A percentile compares a stretch with the other conserved stretches of the same genome.
These are phyloP conservation scores for Heteromeles arbutifolia DNA, from an alignment of 306 rosid species.

Conservation along the genomic window DNA sequence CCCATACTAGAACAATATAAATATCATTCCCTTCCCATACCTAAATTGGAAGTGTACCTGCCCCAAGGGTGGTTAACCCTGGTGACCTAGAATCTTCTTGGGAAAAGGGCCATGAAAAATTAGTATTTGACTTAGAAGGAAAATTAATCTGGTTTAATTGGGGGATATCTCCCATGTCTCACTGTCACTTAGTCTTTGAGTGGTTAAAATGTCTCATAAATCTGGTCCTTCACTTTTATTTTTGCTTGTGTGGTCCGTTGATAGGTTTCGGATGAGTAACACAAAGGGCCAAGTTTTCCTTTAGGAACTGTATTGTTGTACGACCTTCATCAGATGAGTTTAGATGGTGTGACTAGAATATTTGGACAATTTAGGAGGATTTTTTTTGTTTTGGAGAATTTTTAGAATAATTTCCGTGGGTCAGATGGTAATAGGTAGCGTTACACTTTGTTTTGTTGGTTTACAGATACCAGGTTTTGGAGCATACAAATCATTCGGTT, in stretches of 20 bases:
- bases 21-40: background rate
- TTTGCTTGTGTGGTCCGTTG: background rate
- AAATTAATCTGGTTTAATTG: background rate
- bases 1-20: background rate
- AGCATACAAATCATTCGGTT: conserved; percentile 65
- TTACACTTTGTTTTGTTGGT: conserved; percentile 9
- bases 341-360: background rate
- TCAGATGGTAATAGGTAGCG: background rate
- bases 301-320: background rate
- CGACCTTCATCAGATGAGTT: background rate
- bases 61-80: background rate
- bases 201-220: background rate
- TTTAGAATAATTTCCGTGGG: background rate
- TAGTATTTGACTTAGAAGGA: background rate
- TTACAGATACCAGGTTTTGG: conserved; percentile 88
- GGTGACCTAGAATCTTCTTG: background rate
- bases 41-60: too few relatives aligned
- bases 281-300: background rate
- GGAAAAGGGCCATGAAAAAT: background rate
- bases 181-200: background rate
- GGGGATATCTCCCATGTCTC: background rate
- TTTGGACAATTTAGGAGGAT: background rate
- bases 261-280: background rate
- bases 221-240: background rate
- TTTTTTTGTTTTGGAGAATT: background rate